Conservation (phyloP, 176 grass and related monocot genomes). For the Zizania latifolia region DNA sequence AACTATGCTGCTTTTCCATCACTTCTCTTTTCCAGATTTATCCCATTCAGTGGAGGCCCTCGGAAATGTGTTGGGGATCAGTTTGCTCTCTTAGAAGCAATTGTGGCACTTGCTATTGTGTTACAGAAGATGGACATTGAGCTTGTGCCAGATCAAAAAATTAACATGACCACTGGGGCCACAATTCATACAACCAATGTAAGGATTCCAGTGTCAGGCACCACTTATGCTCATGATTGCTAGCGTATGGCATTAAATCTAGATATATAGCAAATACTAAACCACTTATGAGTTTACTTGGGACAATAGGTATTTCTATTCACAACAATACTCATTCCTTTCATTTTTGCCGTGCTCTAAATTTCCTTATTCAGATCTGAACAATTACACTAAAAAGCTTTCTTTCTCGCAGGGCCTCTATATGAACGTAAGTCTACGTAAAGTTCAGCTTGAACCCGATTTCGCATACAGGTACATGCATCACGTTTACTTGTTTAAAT, state of each 20-base stretch:
- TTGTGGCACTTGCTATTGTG: conserved; percentile 79
- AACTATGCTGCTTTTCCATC: background rate
- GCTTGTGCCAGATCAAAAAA: conserved; percentile 87
- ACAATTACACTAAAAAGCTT: background rate
- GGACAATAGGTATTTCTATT: background rate
- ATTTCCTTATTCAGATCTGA: background rate
- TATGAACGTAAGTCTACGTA: conserved; percentile 63
- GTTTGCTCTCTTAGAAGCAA: conserved; percentile 92
- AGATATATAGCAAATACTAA: background rate
- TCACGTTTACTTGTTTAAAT: background rate
- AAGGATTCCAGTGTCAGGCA: conserved; percentile 21
- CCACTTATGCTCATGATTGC: conserved; percentile 4
- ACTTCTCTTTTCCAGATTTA: conserved; percentile 46
- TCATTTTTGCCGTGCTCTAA: background rate
- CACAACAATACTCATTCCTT: background rate
- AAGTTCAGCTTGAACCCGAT: conserved; percentile 51
- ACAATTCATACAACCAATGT: conserved; percentile 97
- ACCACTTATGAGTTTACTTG: background rate
- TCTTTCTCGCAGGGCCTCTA: conserved; percentile 60
- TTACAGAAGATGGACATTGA: conserved; percentile 70
- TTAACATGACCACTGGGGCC: conserved; percentile 95
- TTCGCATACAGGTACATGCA: conserved; percentile 47
- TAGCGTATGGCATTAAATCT: background rate
- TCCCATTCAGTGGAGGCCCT: conserved; percentile 95
- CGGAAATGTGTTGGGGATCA: conserved; percentile 99